phyloP scores from a whole-genome alignment of 1,139 yeast species.

The Suhomyces wounanorum region DNA sequence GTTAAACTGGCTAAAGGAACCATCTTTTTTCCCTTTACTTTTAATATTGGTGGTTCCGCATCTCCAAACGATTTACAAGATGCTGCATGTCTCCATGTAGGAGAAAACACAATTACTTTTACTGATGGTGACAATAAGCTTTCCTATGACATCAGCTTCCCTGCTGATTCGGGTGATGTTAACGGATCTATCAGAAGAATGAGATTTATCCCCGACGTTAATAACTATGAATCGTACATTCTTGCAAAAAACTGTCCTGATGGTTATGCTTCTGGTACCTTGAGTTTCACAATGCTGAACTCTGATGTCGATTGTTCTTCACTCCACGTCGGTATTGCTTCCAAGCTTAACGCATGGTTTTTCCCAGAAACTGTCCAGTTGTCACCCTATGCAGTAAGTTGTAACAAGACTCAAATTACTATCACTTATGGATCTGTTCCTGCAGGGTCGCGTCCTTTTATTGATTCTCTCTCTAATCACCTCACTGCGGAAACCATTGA shows the following conservation, averaged over 20 bases:
- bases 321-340: constrained; percentile 24
- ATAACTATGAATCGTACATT: constrained; percentile 18
- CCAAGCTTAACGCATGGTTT: constrained; percentile 26
- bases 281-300: constrained; percentile 21
- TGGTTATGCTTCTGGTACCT: constrained; percentile 28
- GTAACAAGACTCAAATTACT: constrained; percentile 17
- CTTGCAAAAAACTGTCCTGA: constrained; percentile 26
- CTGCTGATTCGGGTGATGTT: constrained; percentile 9
- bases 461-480: constrained; percentile 16
- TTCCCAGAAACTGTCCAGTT: constrained; percentile 17
- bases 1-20: constrained; percentile 24
- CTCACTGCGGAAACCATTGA: constrained; percentile 13
- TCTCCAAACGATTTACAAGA: constrained; percentile 21
- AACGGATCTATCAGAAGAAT: neutral
- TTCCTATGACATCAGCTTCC: constrained; percentile 20
- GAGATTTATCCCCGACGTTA: constrained; percentile 18
- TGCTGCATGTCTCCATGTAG: constrained; percentile 24
- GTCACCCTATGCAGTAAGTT: constrained; percentile 14
- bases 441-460: constrained; percentile 35
- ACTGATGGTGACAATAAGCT: constrained; percentile 29
- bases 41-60: constrained; percentile 29
- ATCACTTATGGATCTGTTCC: constrained; percentile 27
- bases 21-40: constrained; percentile 28
- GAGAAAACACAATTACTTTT: constrained; percentile 30
- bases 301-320: constrained; percentile 26